phyloP scores from a whole-genome alignment of 2,329 filamentous ascomycete genomes.

The Sodiomyces alkalinus region DNA sequence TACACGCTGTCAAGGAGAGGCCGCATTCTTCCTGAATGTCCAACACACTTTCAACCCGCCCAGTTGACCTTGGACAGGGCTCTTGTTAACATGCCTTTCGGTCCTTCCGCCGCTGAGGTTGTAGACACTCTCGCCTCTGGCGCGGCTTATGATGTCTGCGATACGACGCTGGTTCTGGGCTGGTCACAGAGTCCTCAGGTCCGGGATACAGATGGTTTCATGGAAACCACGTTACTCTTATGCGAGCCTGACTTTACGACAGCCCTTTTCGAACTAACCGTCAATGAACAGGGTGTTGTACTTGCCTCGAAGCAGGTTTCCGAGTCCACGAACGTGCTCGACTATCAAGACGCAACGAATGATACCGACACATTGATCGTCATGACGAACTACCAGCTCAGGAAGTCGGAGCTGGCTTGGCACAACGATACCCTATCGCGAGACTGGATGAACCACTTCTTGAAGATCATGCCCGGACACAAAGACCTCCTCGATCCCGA shows the following conservation, averaged over 20 bases:
- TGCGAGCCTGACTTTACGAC: slow-evolving; percentile 16
- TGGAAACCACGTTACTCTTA: slow-evolving; percentile 9
- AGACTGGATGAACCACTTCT: slow-evolving; percentile 33
- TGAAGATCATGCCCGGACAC: slow-evolving; percentile 14
- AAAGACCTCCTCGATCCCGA: slow-evolving; percentile 17
- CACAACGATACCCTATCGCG: slow-evolving; percentile 29
- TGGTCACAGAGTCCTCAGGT: slow-evolving; percentile 10
- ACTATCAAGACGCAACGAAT: slow-evolving; percentile 4
- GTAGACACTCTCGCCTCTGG: not conserved
- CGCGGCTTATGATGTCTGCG: slow-evolving; percentile 5
- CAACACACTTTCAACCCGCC: not conserved
- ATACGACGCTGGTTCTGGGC: slow-evolving; percentile 7
- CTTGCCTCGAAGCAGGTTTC: slow-evolving; percentile 7
- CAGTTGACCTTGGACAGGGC: not conserved
- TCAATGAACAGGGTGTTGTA: slow-evolving; percentile 13
- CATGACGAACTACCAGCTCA: slow-evolving; percentile 1
- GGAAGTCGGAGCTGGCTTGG: slow-evolving; percentile 13
- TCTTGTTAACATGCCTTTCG: not conserved
- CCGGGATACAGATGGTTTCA: not conserved
- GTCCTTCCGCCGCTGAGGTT: not conserved
- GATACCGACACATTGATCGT: slow-evolving; percentile 8
- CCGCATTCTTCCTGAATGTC: not conserved
- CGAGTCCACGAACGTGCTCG: slow-evolving; percentile 6
- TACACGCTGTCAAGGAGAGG: slow-evolving; percentile 1
- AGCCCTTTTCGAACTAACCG: slow-evolving; percentile 17